Evolutionary conservation across 306 rosid species (phyloP).

Genomic region (Dalbergia cochinchinensis): DNA sequence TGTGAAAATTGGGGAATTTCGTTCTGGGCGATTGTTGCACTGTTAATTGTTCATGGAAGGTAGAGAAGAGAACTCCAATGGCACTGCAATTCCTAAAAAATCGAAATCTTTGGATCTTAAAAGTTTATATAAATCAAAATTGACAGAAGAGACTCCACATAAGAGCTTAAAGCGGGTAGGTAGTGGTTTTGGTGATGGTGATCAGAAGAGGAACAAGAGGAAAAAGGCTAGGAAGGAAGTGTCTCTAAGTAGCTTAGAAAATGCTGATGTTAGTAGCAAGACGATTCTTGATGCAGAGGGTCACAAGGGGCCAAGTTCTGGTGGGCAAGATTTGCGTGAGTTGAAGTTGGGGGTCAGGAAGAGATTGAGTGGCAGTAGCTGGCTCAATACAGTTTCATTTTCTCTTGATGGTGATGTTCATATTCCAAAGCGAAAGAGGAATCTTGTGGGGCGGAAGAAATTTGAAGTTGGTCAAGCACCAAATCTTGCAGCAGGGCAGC

Average conservation of each 20-base stretch:
- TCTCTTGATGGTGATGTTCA: slow-evolving; percentile 55
- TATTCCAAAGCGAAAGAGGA: slow-evolving; percentile 91
- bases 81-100: slow-evolving; percentile 67
- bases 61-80: slow-evolving; percentile 71
- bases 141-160: slow-evolving; percentile 46
- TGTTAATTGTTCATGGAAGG: slow-evolving; percentile 81
- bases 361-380: slow-evolving; percentile 57
- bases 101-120: slow-evolving; percentile 90
- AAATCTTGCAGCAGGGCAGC: slow-evolving; percentile 49
- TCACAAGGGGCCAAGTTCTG: slow-evolving; percentile 55
- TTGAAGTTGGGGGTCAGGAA: slow-evolving; percentile 56
- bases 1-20: slow-evolving; percentile 62
- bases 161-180: slow-evolving; percentile 67
- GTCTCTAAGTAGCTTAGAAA: slow-evolving; percentile 78
- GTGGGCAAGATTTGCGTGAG: slow-evolving; percentile 52
- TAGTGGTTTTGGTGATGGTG: slow-evolving; percentile 51
- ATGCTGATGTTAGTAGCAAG: slow-evolving; percentile 63
- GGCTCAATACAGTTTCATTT: slow-evolving; percentile 58
- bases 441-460: slow-evolving; percentile 79
- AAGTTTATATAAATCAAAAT: slow-evolving; percentile 71
- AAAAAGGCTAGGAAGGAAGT: slow-evolving; percentile 74
- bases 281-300: slow-evolving; percentile 58
- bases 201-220: slow-evolving; percentile 58
- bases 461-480: slow-evolving; percentile 48
- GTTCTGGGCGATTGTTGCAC: slow-evolving; percentile 55